Evolutionary conservation across 768 basidiomycete genomes (phyloP).

Genomic region (Candolleomyces aberdarensis): DNA sequence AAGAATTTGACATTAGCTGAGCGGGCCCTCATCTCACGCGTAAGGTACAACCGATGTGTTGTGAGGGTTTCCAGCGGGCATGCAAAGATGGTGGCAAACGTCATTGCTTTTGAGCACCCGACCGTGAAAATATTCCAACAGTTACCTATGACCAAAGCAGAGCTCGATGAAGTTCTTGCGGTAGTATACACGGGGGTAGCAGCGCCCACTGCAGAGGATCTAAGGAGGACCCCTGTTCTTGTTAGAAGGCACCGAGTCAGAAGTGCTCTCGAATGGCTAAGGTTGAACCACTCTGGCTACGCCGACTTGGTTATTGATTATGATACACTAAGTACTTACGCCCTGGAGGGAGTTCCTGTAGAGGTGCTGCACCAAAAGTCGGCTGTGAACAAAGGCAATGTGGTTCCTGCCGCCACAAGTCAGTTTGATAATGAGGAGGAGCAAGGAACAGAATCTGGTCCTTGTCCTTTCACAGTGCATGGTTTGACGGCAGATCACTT

Average conservation of each 20-base stretch:
- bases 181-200: background rate
- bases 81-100: constrained; percentile 26
- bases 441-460: constrained; percentile 13
- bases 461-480: constrained; percentile 36
- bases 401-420: constrained; percentile 13
- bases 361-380: background rate
- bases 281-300: background rate
- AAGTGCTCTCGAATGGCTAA: constrained; percentile 2
- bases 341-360: background rate
- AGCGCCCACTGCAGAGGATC: background rate
- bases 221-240: background rate
- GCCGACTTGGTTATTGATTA: background rate
- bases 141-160: constrained; percentile 20
- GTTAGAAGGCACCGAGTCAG: background rate
- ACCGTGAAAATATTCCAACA: constrained; percentile 20
- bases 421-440: constrained; percentile 17
- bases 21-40: constrained; percentile 20
- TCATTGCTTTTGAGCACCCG: constrained; percentile 24
- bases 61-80: constrained; percentile 23
- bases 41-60: constrained; percentile 25
- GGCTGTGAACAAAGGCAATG: background rate
- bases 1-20: constrained; percentile 23
- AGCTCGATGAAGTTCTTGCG: constrained; percentile 13
- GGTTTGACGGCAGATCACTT: constrained; percentile 26
- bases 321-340: background rate